A percentile compares a stretch with the other conserved stretches of the same genome.
Conservation (phyloP, 257 asterid species). For the Ocimum tenuiflorum region DNA sequence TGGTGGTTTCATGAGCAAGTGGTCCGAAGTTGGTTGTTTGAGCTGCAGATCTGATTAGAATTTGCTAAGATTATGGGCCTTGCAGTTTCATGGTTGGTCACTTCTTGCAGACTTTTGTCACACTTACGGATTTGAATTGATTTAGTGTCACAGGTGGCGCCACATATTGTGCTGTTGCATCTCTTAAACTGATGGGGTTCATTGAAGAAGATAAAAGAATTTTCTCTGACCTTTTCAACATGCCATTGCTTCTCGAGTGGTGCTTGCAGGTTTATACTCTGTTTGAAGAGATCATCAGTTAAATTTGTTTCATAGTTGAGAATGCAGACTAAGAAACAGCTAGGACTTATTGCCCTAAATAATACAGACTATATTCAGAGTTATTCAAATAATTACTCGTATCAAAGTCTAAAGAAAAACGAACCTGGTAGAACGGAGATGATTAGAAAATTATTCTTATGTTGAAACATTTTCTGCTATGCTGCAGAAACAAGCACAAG, state of each 20-base stretch:
- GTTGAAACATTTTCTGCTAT: slow-evolving; percentile 5
- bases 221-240: slow-evolving; percentile 41
- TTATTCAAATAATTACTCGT: background rate
- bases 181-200: slow-evolving; percentile 89
- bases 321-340: slow-evolving; percentile 1
- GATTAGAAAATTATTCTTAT: background rate
- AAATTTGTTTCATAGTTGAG: background rate
- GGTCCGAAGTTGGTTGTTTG: background rate
- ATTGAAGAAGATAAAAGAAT: slow-evolving; percentile 50
- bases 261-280: slow-evolving; percentile 60
- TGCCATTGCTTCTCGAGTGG: slow-evolving; percentile 81
- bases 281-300: background rate
- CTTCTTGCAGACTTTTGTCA: slow-evolving; percentile 23
- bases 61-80: slow-evolving; percentile 7
- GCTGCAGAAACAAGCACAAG: slow-evolving; percentile 73
- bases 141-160: slow-evolving; percentile 97
- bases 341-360: background rate
- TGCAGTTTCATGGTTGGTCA: slow-evolving; percentile 1
- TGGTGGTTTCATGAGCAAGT: background rate
- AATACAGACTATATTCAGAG: background rate
- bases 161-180: slow-evolving; percentile 95
- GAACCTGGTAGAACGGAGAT: background rate
- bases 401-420: background rate
- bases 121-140: slow-evolving; percentile 51
- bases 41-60: background rate